Percentiles rank a stretch among this genome's conserved stretches.
These are phyloP conservation scores for Penicillium brasilianum DNA, from an alignment of 2,329 filamentous ascomycete genomes.

Conservation along the genomic window DNA sequence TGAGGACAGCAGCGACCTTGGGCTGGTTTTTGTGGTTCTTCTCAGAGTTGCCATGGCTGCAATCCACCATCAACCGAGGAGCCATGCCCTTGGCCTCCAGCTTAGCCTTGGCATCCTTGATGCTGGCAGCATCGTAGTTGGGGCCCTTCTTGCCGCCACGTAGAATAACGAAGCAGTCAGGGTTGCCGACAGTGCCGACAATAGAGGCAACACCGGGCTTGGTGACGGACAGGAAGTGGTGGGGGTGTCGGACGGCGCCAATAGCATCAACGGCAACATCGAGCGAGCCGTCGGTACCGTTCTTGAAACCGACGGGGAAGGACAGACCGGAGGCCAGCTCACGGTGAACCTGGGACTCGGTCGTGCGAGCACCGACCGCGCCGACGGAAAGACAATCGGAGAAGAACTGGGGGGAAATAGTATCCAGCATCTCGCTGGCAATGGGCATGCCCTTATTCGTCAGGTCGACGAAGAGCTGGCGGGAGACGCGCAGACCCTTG, in stretches of 20 bases:
- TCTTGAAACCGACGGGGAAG: slow-evolving; percentile 99
- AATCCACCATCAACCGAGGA: slow-evolving; percentile 92
- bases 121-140: slow-evolving; percentile 87
- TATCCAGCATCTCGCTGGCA: slow-evolving; percentile 97
- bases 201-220: slow-evolving; percentile 96
- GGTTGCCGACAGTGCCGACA: slow-evolving; percentile 90
- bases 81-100: slow-evolving; percentile 74
- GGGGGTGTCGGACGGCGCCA: slow-evolving; percentile 85
- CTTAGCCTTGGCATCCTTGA: slow-evolving; percentile 80
- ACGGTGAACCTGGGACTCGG: slow-evolving; percentile 92
- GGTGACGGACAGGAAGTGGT: slow-evolving; percentile 96
- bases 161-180: slow-evolving; percentile 96
- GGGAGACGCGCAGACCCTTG: slow-evolving; percentile 85
- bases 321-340: slow-evolving; percentile 92
- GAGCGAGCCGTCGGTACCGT: slow-evolving; percentile 91
- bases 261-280: slow-evolving; percentile 94
- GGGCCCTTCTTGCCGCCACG: slow-evolving; percentile 90
- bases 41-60: slow-evolving; percentile 92
- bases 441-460: slow-evolving; percentile 93
- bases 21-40: slow-evolving; percentile 99
- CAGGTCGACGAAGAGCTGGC: slow-evolving; percentile 91
- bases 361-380: slow-evolving; percentile 93
- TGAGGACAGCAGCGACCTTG: slow-evolving; percentile 81
- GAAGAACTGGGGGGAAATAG: slow-evolving; percentile 95
- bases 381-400: slow-evolving; percentile 90